Evolutionary conservation across 2,329 filamentous ascomycete species (phyloP).

Genomic region (Trichophyton equinum): DNA sequence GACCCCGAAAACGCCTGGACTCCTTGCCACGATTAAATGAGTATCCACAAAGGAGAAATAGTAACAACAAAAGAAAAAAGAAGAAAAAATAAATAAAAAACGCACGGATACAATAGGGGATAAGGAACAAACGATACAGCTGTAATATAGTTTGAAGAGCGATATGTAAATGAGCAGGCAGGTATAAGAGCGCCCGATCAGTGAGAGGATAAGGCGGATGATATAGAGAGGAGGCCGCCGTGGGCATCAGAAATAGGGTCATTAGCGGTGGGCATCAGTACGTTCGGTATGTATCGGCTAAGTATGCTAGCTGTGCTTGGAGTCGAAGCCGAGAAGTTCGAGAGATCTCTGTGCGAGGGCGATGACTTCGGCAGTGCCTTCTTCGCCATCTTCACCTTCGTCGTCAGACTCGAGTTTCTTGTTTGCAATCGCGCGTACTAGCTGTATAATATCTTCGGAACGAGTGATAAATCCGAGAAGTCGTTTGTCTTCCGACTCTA

Average conservation of each 20-base stretch:
- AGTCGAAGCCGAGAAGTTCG: constrained; percentile 50
- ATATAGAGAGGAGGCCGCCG: neutral
- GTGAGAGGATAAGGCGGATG: neutral
- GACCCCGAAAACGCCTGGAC: constrained; percentile 2
- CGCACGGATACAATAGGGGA: neutral
- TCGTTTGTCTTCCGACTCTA: constrained; percentile 86
- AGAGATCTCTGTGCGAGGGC: constrained; percentile 80
- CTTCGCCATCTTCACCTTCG: constrained; percentile 79
- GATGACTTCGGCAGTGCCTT: constrained; percentile 82
- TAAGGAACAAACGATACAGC: neutral
- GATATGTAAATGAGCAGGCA: neutral
- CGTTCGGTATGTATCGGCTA: no score
- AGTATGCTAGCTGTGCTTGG: neutral
- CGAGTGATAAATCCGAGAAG: constrained; percentile 81
- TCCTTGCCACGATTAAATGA: neutral
- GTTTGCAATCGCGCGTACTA: constrained; percentile 84
- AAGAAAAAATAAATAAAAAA: neutral
- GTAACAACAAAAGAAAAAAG: neutral
- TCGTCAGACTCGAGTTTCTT: constrained; percentile 79
- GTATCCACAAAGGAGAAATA: neutral
- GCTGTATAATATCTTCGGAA: constrained; percentile 79
- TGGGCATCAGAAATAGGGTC: neutral
- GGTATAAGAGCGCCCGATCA: neutral
- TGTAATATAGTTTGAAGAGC: neutral
- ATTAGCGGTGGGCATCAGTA: neutral